Conservation (phyloP, 1,139 yeast genomes). For the Debaryomycetaceae sp. region DNA sequence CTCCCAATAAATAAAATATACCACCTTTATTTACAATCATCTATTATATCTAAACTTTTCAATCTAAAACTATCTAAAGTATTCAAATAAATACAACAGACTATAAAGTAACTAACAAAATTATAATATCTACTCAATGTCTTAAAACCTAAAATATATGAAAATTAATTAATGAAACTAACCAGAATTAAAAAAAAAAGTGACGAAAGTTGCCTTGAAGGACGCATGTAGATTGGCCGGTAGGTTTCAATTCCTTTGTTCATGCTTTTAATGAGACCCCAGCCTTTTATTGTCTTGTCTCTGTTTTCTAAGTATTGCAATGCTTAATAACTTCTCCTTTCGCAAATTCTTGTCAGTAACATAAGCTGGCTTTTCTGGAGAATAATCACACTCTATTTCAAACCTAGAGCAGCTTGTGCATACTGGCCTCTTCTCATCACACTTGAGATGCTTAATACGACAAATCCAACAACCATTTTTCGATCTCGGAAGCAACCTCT, state of each 20-base stretch:
- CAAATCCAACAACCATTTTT: constrained; percentile 51
- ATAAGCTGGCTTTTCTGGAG: constrained; percentile 39
- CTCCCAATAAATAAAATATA: too few species aligned
- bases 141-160: not conserved
- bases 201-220: too few species aligned
- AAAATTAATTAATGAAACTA: not conserved
- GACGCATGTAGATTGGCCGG: too few species aligned
- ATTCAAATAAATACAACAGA: constrained; percentile 1
- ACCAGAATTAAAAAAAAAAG: not conserved
- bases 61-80: too few species aligned
- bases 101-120: not conserved
- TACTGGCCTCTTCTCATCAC: constrained; percentile 40
- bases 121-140: not conserved
- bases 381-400: constrained; percentile 46
- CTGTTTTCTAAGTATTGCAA: constrained; percentile 29
- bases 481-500: constrained; percentile 42
- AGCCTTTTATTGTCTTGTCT: constrained; percentile 14
- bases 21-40: too few species aligned
- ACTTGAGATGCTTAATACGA: constrained; percentile 47
- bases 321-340: constrained; percentile 32
- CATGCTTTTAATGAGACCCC: not conserved
- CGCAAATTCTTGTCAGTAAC: constrained; percentile 37
- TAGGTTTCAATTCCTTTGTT: not conserved
- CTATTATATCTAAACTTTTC: too few species aligned
- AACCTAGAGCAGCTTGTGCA: constrained; percentile 40